These are phyloP conservation scores for Vicia faba DNA, from an alignment of 306 rosid genomes.

Conservation along the genomic window DNA sequence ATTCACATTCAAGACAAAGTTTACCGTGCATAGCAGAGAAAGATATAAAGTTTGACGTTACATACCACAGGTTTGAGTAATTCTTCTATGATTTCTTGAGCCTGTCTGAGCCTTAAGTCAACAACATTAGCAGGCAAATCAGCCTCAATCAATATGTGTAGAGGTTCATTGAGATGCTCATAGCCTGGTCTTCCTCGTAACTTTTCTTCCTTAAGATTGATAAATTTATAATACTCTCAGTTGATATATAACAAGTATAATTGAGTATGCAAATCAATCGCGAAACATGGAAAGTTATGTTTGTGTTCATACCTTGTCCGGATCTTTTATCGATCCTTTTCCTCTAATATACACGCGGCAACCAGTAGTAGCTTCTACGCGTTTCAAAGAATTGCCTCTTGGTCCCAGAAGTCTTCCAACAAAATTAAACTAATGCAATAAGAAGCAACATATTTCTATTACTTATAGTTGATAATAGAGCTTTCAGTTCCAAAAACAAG, in stretches of 20 bases:
- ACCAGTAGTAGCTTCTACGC: conserved; percentile 94
- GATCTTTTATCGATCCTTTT: conserved; percentile 91
- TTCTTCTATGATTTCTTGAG: conserved; percentile 94
- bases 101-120: conserved; percentile 90
- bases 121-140: conserved; percentile 86
- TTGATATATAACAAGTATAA: neutral
- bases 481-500: conserved; percentile 19
- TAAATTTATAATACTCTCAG: conserved; percentile 29
- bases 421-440: conserved; percentile 77
- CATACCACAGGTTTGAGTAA: conserved; percentile 96
- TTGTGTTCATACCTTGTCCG: conserved; percentile 64
- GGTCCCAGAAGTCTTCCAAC: conserved; percentile 98
- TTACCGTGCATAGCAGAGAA: conserved; percentile 6
- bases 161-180: conserved; percentile 91
- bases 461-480: conserved; percentile 28
- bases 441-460: conserved; percentile 35
- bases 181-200: conserved; percentile 97
- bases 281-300: conserved; percentile 25
- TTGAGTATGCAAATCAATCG: conserved; percentile 13
- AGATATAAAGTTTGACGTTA: conserved; percentile 30
- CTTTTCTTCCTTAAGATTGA: conserved; percentile 77
- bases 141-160: conserved; percentile 90
- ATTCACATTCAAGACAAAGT: neutral
- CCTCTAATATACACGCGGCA: conserved; percentile 96
- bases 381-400: conserved; percentile 91